phyloP scores from a whole-genome alignment of 78 protist species.

The Acrasis kona region DNA sequence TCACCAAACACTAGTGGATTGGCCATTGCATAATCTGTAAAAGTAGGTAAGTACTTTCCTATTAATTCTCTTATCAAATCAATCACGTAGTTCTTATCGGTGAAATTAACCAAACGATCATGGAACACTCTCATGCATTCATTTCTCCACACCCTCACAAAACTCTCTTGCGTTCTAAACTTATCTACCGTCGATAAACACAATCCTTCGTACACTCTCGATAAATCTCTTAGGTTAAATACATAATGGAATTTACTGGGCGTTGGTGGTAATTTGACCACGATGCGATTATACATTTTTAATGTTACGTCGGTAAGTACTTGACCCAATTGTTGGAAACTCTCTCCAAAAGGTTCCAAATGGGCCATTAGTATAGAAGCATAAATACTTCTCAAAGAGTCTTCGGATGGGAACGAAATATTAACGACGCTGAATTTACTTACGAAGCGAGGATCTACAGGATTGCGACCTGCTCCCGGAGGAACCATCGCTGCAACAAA shows the following conservation, averaged over 20 bases:
- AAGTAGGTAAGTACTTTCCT: background rate
- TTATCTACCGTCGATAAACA: conserved; percentile 13
- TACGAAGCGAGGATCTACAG: conserved; percentile 56
- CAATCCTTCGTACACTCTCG: conserved; percentile 71
- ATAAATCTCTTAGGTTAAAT: conserved; percentile 82
- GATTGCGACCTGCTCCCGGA: conserved; percentile 79
- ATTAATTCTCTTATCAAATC: conserved; percentile 9
- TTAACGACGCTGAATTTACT: conserved; percentile 41
- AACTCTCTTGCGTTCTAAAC: background rate
- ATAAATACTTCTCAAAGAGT: conserved; percentile 41
- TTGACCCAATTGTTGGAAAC: background rate
- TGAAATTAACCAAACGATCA: conserved; percentile 43
- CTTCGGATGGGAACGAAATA: conserved; percentile 35
- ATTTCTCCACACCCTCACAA: conserved; percentile 69
- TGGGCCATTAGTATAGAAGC: conserved; percentile 21
- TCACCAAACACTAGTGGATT: conserved; percentile 58
- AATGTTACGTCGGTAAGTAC: conserved; percentile 44
- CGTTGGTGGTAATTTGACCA: conserved; percentile 65
- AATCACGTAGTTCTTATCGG: conserved; percentile 16
- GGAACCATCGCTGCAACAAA: conserved; percentile 73
- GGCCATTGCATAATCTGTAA: background rate
- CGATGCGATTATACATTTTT: conserved; percentile 32
- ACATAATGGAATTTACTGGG: conserved; percentile 87
- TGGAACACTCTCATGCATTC: conserved; percentile 73
- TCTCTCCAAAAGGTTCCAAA: conserved; percentile 10